These are phyloP conservation scores for Neckera pumila DNA, from an alignment of 225 moss, liverwort and hornwort genomes.

Conservation along the genomic window DNA sequence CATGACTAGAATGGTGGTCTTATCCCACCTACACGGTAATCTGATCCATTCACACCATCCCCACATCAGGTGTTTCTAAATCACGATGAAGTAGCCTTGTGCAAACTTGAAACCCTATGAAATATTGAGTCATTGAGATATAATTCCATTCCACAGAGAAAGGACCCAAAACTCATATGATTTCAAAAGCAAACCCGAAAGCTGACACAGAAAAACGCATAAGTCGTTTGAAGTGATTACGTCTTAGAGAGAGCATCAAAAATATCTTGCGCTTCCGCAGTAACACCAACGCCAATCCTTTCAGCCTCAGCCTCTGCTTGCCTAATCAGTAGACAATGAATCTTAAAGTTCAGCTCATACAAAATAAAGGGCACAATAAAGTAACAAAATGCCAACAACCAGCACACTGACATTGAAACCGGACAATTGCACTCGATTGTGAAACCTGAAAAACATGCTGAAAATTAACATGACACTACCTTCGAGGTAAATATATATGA, in stretches of 20 bases:
- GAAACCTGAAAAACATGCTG: neutral
- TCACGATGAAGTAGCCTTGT: neutral
- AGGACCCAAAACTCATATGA: neutral
- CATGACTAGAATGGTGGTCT: constrained; percentile 87
- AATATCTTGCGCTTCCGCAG: constrained; percentile 94
- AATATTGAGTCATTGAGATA: neutral
- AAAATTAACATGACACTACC: neutral
- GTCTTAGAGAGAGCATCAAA: constrained; percentile 99
- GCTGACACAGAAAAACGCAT: neutral
- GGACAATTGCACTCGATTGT: neutral
- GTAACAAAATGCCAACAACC: neutral
- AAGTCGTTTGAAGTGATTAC: constrained; percentile 22
- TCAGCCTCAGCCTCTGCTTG: constrained; percentile 98
- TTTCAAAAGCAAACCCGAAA: neutral
- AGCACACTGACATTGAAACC: neutral
- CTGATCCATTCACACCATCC: constrained; percentile 33
- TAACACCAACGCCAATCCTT: constrained; percentile 95
- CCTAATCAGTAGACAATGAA: constrained; percentile 35
- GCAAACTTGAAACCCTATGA: neutral
- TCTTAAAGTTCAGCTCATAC: neutral
- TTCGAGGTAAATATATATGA: neutral
- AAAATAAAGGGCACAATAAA: neutral
- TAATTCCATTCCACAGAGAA: neutral
- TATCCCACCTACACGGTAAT: constrained; percentile 97
- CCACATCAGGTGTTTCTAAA: neutral